Evolutionary conservation across 1,139 yeast genomes (phyloP), one percentile per base, ranked within the genome.

Genomic region (Suhomyces yuchorum): DNA sequence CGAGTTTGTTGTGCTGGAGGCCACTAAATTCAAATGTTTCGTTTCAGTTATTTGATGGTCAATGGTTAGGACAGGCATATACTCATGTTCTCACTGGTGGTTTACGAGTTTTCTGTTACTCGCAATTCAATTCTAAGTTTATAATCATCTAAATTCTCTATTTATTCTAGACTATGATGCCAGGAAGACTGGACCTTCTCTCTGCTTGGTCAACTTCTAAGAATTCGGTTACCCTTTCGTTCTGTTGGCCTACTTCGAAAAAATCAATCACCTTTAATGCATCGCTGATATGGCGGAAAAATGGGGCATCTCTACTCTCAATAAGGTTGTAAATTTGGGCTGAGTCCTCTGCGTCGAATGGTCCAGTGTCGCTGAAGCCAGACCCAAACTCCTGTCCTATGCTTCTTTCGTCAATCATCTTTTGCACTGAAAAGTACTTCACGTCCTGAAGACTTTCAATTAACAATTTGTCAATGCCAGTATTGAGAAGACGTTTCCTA

Each of bases 201-300:
- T 38, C 43, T 23, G 24, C 42, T 40, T 38, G 43, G 46, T 45
- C 52, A 4, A 50, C 40, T 30, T 50, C 52, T 34, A 50, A 42
- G 24, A 35, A 44, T 37, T 41, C 46, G 7, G 42, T 34, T 8
- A 28, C 28, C 12, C 47, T 18, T 3, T 40, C 40, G n/a, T 30
- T 36, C 11, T 26, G 32, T n/a, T 41, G 46, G 28, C 50, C 44
- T 14, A 42, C 44, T 37, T 73, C 78, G 54, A 61, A 73, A 46
- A 60, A 59, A 51, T 75, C 80, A 42, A 75, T 70, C 15, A 75
- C 70, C 52, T 66, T 67, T 44, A 75, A 66, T 1, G 77, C 77
- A 51, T 73, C 77, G 42, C 74, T 65, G 18, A 75, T 73, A 52
- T 73, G 78, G 34, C 55, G 57, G 49, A 75, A 75, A 51, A 59